A percentile compares a stretch with the other conserved stretches of the same genome.
These are phyloP conservation scores for Talaromyces nanjingensis DNA, from an alignment of 495 filamentous ascomycete species.

Conservation along the genomic window DNA sequence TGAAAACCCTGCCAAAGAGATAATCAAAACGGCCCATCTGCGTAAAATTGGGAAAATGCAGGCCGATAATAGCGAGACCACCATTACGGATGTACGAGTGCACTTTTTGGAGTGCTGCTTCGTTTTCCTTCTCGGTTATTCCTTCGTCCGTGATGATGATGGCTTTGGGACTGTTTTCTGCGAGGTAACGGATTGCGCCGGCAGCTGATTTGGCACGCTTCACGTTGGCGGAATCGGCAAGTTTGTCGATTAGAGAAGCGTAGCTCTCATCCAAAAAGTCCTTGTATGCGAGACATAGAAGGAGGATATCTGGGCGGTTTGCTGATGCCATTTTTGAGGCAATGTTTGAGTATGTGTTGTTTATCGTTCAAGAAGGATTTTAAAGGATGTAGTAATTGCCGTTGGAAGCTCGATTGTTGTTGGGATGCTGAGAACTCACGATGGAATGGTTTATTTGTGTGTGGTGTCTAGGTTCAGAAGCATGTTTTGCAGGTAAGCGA, in stretches of 20 bases:
- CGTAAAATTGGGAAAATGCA: neutral
- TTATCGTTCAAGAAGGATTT: too few relatives aligned
- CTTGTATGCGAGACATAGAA: neutral
- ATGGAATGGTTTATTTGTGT: too few relatives aligned
- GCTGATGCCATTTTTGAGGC: neutral
- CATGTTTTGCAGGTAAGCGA: too few relatives aligned
- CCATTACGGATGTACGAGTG: neutral
- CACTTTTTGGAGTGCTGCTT: neutral
- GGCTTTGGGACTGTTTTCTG: neutral
- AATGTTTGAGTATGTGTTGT: neutral
- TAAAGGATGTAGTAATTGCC: too few relatives aligned
- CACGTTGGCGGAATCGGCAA: neutral
- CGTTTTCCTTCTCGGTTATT: neutral
- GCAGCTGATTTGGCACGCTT: neutral
- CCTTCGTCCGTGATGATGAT: neutral
- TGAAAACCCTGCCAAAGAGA: neutral
- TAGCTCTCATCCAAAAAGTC: neutral
- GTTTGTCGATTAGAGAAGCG: neutral
- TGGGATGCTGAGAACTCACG: too few relatives aligned
- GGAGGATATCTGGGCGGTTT: neutral
- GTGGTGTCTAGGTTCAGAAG: too few relatives aligned
- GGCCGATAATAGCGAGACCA: neutral
- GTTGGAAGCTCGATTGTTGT: too few relatives aligned
- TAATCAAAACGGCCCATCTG: neutral
- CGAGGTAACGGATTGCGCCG: neutral